Evolutionary conservation across 495 filamentous ascomycete genomes (phyloP).

Genomic region (Penicillium paradoxum): DNA sequence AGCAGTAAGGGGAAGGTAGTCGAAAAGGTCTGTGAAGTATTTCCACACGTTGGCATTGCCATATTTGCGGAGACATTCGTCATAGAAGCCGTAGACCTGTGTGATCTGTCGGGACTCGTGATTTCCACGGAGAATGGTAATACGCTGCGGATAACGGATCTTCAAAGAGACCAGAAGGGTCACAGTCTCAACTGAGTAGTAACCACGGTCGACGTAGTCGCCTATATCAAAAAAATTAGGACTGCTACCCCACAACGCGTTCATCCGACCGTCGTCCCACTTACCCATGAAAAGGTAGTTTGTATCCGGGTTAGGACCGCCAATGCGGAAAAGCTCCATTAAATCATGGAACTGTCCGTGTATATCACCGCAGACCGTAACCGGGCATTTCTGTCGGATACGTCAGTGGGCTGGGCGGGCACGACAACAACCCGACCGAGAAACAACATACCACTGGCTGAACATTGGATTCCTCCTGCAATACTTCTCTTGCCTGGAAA

Average conservation of each 20-base stretch:
- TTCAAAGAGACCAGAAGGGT: constrained; percentile 91
- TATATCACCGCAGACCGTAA: constrained; percentile 91
- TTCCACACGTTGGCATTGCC: constrained; percentile 99
- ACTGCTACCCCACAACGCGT: constrained; percentile 1
- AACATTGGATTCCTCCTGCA: constrained; percentile 96
- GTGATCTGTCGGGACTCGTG: constrained; percentile 98
- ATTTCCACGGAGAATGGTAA: constrained; percentile 94
- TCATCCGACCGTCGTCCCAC: constrained; percentile 23
- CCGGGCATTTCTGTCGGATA: constrained; percentile 74
- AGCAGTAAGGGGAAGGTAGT: constrained; percentile 96
- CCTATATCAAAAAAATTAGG: constrained; percentile 44
- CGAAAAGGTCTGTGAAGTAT: constrained; percentile 98
- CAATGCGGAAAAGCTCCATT: constrained; percentile 93
- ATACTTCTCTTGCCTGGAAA: constrained; percentile 81
- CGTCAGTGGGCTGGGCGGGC: constrained; percentile 21
- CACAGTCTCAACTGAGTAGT: constrained; percentile 95
- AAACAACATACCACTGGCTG: constrained; percentile 84
- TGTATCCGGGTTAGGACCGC: constrained; percentile 85
- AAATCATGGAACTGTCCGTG: constrained; percentile 92
- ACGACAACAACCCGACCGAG: constrained; percentile 17
- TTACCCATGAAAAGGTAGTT: constrained; percentile 95
- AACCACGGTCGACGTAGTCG: constrained; percentile 95
- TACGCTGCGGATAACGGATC: constrained; percentile 92
- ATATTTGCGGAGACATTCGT: constrained; percentile 95
- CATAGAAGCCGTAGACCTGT: constrained; percentile 97